Evolutionary conservation across 2,329 filamentous ascomycete genomes (phyloP), one percentile per base, ranked within the genome.

Genomic region (Microdochium paspali): DNA sequence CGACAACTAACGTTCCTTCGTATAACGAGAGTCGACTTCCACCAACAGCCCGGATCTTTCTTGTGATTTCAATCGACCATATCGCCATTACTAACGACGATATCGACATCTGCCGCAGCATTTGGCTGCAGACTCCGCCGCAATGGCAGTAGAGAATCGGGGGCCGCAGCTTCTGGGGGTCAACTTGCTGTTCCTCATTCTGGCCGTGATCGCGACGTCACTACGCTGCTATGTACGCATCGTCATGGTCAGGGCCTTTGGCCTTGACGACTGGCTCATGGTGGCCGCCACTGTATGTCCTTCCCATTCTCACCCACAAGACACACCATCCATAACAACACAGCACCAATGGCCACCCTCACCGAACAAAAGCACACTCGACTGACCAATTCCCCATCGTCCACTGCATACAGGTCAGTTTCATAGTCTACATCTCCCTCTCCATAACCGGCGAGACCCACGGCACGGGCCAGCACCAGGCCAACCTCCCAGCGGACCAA

Each of bases 261-360:
- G 66, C 1, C 45, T 58, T 9, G 67, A 70, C 49, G 67, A 70
- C 50, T 66, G 60, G 59, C 56, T 63, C 46, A 70, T 70, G 66
- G 44, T 60, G 1, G 47, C 53, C 30, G 67, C 68, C 25, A 54
- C 62, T 47, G 65, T 66, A 57, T 42, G 10, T 35, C 10, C 31
- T 18, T 35, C 10, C n/a, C 5, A 13, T 12, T n/a, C 7, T n/a
- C 31, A 28, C 26, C 26, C 7, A 13, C 26, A 28, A 28, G 26
- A 28, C 7, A 7, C 26, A 28, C 13, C 26, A 28, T 28, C 26
- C 7, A 7, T 28, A 13, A 28, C 26, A 28, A n/a, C n/a, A n/a
- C n/a, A n/a, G n/a, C n/a, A n/a, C n/a, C n/a, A n/a, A n/a, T n/a
- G n/a, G n/a, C n/a, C n/a, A n/a, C n/a, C n/a, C n/a, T n/a, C n/a